Evolutionary conservation across 163 green algal species (phyloP), one percentile per base, ranked within the genome.

Genomic region (Chlamydomonas reinhardtii): DNA sequence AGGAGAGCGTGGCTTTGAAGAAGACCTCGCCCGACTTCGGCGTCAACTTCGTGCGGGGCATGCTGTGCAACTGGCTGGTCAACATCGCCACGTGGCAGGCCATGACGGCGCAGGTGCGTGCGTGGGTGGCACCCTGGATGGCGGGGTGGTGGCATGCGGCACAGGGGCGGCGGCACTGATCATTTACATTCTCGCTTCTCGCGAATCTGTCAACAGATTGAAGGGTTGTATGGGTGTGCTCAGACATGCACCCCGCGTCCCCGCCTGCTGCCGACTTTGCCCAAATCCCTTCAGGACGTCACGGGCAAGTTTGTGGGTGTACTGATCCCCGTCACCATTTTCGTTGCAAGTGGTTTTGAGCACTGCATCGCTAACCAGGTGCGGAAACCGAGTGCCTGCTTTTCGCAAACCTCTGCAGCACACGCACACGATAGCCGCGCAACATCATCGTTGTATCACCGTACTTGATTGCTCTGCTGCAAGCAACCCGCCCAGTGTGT

Each of bases 61-160:
- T 96, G 68, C 78, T 97, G 34, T 93, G 88, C 78, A 97, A 97
- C 90, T 97, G 93, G 94, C 91, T 97, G 69, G 94, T 97, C 39
- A 95, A 93, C 89, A 85, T 96, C 39, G 94, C 94, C 14, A 86
- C 95, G 31, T 97, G 91, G 92, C 86, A 94, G 84, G 94, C 92
- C 39, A 92, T 84, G 61, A 70, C 62, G 12, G 62, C 62, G 27
- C 62, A 70, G 62, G 62, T 70, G n/a, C 62, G 62, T 54, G 43
- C 11, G 43, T 11, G 6, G 43, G 8, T 54, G 43, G 6, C 8
- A 54, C 43, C 8, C 43, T 6, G 8, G 6, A 54, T 54, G 43
- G 11, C 11, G n/a, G n/a, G 39, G 48, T 56, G 48, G 1, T 17
- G 48, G 11, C 11, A 56, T 56, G 48, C 14, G 48, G 12, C 19